phyloP scores from a whole-genome alignment of 305 asterid genomes.

The Fraxinus greggii region DNA sequence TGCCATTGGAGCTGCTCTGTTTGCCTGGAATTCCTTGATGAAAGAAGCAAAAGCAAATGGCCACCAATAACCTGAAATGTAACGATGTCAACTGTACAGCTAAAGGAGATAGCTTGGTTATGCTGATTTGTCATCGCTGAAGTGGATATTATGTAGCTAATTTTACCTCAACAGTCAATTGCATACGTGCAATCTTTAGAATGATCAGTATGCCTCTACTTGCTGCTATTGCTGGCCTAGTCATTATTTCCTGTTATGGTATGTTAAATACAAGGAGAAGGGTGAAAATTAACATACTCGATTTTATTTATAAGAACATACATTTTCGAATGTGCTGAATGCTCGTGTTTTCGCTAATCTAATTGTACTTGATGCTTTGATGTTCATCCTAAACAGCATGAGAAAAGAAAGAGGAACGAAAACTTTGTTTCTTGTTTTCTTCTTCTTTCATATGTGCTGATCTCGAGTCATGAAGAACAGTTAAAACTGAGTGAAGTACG shows the following conservation, averaged over 20 bases:
- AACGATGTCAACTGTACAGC: slow-evolving; percentile 1
- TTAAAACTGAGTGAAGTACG: neutral
- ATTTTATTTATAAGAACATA: neutral
- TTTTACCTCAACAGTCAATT: neutral
- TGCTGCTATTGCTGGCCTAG: neutral
- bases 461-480: neutral
- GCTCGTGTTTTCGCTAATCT: neutral
- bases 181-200: neutral
- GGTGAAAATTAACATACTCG: neutral
- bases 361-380: neutral
- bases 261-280: neutral
- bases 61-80: slow-evolving; percentile 40
- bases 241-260: neutral
- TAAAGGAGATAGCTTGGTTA: neutral
- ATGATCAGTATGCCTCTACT: neutral
- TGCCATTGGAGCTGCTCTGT: slow-evolving; percentile 78
- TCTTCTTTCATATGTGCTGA: neutral
- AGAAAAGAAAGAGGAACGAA: neutral
- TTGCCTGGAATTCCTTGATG: slow-evolving; percentile 64
- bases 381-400: neutral
- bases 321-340: neutral
- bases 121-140: neutral
- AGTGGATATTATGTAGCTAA: slow-evolving; percentile 5
- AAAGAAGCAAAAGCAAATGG: slow-evolving; percentile 46
- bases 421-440: neutral